Base-by-base conservation (phyloP, 139 green algal species). In the Edaphochlamys debaryana region DNA sequence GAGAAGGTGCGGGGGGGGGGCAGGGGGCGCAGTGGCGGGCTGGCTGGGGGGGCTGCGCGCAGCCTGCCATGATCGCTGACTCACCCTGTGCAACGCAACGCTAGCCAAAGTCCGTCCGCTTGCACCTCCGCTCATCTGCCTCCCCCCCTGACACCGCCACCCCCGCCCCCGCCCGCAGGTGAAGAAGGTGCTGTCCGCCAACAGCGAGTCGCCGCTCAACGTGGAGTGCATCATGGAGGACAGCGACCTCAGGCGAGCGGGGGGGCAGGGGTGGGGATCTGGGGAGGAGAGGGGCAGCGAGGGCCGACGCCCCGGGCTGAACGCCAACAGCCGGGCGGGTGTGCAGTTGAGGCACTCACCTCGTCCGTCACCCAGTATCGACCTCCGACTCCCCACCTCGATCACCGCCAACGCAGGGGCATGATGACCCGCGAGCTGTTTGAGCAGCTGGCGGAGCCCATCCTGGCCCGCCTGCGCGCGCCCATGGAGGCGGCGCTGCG, bases 171-270 rank as follows among this genome's bases (percentile, higher is more conserved):
- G n/a, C 60, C 2, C 54, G 68, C 91, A 95, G 91, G 48, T 96
- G 56, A 98, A 98, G 90, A 98, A 99, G 91, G 91, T 99, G 30
- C 93, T 99, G 80, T 96, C 88, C 48, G 93, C 95, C 72, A 99
- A 98, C 87, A 83, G 94, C 38, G 92, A 98, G 90, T 94, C 95
- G 27, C 87, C 93, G 3, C 79, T 99, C 30, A 96, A 92, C 77
- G 91, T 99, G 77, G 98, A 99, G 92, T 98, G 95, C 90, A 83
- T 99, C 60, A 97, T 97, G 92, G 93, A 98, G 45, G 98, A 99
- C 84, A 86, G 93, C 48, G 97, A 99, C 85, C 90, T 98, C n/a
- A 58, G 78, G 41, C 87, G 63, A 25, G 41, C 41, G 6, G 60
- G 13, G 2, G 23, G 73, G 67, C 23, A 11, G 23, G 50, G 50